phyloP scores from a whole-genome alignment of 2,329 filamentous ascomycete genomes.

The Diaporthe humulicola region DNA sequence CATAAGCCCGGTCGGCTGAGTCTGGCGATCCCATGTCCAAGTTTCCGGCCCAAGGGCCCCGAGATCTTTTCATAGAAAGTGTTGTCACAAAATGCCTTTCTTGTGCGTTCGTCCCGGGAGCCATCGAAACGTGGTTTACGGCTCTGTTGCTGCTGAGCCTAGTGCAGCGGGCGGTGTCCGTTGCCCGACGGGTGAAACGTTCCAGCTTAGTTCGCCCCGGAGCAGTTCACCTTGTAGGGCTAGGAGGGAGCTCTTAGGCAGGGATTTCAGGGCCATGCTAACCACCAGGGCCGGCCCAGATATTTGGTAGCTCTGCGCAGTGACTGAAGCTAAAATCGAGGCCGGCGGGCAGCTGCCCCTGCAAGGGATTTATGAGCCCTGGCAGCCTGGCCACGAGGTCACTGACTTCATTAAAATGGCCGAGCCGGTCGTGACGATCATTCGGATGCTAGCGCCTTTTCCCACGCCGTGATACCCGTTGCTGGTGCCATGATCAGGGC shows the following conservation, averaged over 20 bases:
- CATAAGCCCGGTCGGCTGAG: neutral
- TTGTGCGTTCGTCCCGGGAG: neutral
- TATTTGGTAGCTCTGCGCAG: slow-evolving; percentile 25
- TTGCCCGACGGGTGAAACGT: slow-evolving; percentile 30
- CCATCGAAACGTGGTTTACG: slow-evolving; percentile 7
- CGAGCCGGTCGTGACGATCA: slow-evolving; percentile 20
- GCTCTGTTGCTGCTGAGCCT: slow-evolving; percentile 7
- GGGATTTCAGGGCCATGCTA: slow-evolving; percentile 2
- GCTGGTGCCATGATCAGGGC: neutral
- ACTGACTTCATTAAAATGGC: slow-evolving; percentile 6
- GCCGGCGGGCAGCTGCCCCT: slow-evolving; percentile 19
- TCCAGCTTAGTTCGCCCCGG: slow-evolving; percentile 29
- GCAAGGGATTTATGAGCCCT: slow-evolving; percentile 15
- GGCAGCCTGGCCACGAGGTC: slow-evolving; percentile 22
- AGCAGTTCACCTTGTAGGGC: slow-evolving; percentile 26
- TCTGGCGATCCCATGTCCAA: neutral
- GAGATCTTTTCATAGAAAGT: neutral
- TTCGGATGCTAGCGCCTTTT: slow-evolving; percentile 8
- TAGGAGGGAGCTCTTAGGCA: slow-evolving; percentile 23
- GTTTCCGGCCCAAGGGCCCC: neutral
- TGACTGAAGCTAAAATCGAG: slow-evolving; percentile 28
- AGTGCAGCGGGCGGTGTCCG: slow-evolving; percentile 26
- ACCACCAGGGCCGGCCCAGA: slow-evolving; percentile 17
- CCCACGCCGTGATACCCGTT: slow-evolving; percentile 24
- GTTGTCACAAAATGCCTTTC: neutral